Evolutionary conservation across 1,284 basidiomycete species (phyloP).

Genomic region (Naganishia cerealis): DNA sequence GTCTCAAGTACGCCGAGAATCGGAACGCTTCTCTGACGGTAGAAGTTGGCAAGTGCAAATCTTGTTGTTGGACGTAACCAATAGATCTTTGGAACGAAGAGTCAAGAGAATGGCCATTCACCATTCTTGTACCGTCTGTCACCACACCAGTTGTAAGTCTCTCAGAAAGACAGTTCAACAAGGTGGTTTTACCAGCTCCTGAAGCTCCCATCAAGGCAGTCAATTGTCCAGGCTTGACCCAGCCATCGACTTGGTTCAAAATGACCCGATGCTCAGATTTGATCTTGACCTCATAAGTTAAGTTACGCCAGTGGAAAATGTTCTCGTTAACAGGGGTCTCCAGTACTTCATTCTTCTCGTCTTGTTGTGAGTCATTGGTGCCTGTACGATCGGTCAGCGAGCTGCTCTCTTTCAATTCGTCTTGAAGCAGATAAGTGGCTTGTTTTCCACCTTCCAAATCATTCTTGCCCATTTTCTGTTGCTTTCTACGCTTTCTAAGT

Average conservation of each 20-base stretch:
- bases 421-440: too few species aligned
- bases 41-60: conserved; percentile 34
- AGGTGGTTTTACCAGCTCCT: conserved; percentile 51
- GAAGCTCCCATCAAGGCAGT: conserved; percentile 57
- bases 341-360: background rate
- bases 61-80: conserved; percentile 52
- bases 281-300: conserved; percentile 56
- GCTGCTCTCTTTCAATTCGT: too few species aligned
- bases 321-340: conserved; percentile 14
- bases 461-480: background rate
- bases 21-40: conserved; percentile 74
- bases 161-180: conserved; percentile 56
- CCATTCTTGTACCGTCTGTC: conserved; percentile 54
- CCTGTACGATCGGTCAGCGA: too few species aligned
- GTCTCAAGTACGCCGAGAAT: conserved; percentile 78
- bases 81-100: conserved; percentile 58
- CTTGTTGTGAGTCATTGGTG: too few species aligned
- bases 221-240: conserved; percentile 57
- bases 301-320: conserved; percentile 55
- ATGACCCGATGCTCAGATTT: conserved; percentile 52
- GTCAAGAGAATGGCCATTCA: conserved; percentile 55
- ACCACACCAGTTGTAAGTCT: conserved; percentile 49
- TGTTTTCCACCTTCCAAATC: conserved; percentile 13
- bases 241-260: conserved; percentile 58
- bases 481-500: background rate